Evolutionary conservation across 2,329 filamentous ascomycete species (phyloP).

Genomic region (Monosporascus cannonballus): DNA sequence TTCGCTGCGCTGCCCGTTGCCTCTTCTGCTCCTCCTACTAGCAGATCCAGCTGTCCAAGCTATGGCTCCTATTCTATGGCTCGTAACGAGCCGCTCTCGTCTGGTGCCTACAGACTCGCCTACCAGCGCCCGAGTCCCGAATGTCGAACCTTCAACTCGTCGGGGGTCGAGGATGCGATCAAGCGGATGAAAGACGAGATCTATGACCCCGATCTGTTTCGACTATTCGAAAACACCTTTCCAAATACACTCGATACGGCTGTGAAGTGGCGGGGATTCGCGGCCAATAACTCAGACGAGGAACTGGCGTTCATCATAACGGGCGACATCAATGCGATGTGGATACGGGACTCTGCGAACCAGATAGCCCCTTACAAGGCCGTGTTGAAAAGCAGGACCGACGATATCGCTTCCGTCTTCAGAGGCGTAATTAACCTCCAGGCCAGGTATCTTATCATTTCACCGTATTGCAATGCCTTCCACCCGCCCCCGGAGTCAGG

Average conservation of each 20-base stretch:
- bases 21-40: neutral
- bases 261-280: slow-evolving; percentile 65
- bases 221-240: slow-evolving; percentile 78
- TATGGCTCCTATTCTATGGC: slow-evolving; percentile 24
- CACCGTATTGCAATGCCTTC: slow-evolving; percentile 86
- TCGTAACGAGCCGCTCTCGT: slow-evolving; percentile 24
- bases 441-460: slow-evolving; percentile 58
- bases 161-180: slow-evolving; percentile 65
- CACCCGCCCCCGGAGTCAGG: slow-evolving; percentile 76
- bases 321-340: slow-evolving; percentile 81
- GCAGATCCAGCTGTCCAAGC: slow-evolving; percentile 17
- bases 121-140: slow-evolving; percentile 50
- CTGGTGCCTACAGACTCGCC: slow-evolving; percentile 24
- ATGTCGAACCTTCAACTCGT: slow-evolving; percentile 69
- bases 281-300: slow-evolving; percentile 39
- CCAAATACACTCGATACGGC: slow-evolving; percentile 81
- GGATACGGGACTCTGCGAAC: slow-evolving; percentile 78
- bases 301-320: slow-evolving; percentile 73
- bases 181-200: slow-evolving; percentile 32
- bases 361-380: slow-evolving; percentile 65
- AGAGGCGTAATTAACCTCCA: slow-evolving; percentile 68
- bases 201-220: slow-evolving; percentile 58
- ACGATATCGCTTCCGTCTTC: slow-evolving; percentile 62
- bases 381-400: slow-evolving; percentile 48
- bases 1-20: neutral